These are phyloP conservation scores for Gloeostereum incarnatum DNA, from an alignment of 768 basidiomycete genomes.

Conservation along the genomic window DNA sequence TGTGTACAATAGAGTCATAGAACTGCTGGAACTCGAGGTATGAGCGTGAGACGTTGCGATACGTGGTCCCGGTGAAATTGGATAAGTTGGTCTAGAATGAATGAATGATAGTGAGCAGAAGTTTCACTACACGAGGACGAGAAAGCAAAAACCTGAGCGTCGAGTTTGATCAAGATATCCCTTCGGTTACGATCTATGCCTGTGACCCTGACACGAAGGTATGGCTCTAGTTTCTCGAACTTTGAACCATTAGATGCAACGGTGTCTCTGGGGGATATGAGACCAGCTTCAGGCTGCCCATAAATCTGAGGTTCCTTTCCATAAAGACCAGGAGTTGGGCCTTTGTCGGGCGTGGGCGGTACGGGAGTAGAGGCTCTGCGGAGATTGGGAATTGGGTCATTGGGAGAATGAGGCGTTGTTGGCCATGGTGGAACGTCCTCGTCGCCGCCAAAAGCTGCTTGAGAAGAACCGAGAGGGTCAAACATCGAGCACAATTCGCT, in stretches of 20 bases:
- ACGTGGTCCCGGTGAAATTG: constrained; percentile 82
- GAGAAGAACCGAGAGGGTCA: constrained; percentile 61
- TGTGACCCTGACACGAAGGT: constrained; percentile 82
- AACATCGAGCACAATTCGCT: constrained; percentile 34
- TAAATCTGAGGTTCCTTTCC: constrained; percentile 83
- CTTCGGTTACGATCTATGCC: constrained; percentile 91
- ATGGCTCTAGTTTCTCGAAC: constrained; percentile 74
- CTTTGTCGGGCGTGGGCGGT: constrained; percentile 41
- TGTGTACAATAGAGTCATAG: constrained; percentile 81
- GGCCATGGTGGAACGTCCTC: constrained; percentile 60
- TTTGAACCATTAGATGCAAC: constrained; percentile 58
- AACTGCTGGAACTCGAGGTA: constrained; percentile 94
- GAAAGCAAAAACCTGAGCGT: constrained; percentile 70
- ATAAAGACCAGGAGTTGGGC: constrained; percentile 48
- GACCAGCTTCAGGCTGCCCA: constrained; percentile 75
- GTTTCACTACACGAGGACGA: background rate
- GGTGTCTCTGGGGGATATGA: constrained; percentile 67
- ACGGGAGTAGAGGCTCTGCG: constrained; percentile 49
- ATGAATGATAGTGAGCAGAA: constrained; percentile 2
- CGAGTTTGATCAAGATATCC: constrained; percentile 89
- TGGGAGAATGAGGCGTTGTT: constrained; percentile 66
- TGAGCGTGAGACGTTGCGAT: constrained; percentile 91
- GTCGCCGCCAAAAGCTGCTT: constrained; percentile 41
- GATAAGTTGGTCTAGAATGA: constrained; percentile 77
- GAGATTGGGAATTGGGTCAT: constrained; percentile 64